Conservation (phyloP, 768 basidiomycete genomes). For the Tricholoma furcatifolium region DNA sequence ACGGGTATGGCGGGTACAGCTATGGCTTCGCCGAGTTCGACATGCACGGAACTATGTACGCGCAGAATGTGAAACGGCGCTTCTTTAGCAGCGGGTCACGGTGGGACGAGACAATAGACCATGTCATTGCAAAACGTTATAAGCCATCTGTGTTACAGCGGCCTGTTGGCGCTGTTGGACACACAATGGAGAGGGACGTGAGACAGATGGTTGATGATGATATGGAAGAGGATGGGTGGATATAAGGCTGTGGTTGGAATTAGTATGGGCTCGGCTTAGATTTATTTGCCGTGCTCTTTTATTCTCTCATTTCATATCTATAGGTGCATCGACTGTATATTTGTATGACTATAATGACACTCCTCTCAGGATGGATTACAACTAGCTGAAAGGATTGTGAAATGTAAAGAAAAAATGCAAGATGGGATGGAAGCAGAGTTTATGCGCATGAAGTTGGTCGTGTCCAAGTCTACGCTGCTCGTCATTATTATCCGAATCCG, state of each 20-base stretch:
- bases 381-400: background rate
- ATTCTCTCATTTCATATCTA: background rate
- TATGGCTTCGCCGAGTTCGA: slow-evolving; percentile 40
- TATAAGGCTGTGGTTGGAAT: slow-evolving; percentile 12
- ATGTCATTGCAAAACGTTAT: slow-evolving; percentile 20
- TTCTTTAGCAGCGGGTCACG: slow-evolving; percentile 55
- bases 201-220: slow-evolving; percentile 15
- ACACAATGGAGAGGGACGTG: slow-evolving; percentile 25
- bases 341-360: slow-evolving; percentile 1
- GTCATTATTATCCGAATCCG: background rate
- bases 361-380: background rate
- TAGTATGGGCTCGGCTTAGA: slow-evolving; percentile 7
- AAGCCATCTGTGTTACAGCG: slow-evolving; percentile 14
- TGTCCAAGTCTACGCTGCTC: too few species aligned
- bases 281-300: background rate
- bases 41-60: slow-evolving; percentile 27
- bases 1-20: slow-evolving; percentile 40
- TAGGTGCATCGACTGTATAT: background rate
- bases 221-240: slow-evolving; percentile 26
- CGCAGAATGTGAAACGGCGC: slow-evolving; percentile 39
- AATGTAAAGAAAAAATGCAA: too few species aligned
- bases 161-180: slow-evolving; percentile 9
- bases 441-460: too few species aligned
- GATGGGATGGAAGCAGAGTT: background rate
- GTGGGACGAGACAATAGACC: slow-evolving; percentile 32